Conservation (phyloP, 2,329 filamentous ascomycete genomes). For the Macroventuria anomochaeta region DNA sequence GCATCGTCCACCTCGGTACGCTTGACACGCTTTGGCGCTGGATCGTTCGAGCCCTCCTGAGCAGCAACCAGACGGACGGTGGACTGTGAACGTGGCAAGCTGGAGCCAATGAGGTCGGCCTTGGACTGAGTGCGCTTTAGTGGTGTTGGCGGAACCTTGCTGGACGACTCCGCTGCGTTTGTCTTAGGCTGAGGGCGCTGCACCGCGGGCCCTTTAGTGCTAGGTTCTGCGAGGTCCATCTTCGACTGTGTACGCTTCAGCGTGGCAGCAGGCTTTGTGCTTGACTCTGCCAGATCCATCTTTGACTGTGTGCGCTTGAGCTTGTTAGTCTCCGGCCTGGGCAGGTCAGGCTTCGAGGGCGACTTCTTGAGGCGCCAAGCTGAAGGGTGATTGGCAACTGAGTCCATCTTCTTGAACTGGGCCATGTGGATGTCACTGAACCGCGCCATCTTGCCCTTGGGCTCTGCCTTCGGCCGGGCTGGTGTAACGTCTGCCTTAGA, state of each 20-base stretch:
- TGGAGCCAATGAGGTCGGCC: constrained; percentile 64
- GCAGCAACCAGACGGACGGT: constrained; percentile 37
- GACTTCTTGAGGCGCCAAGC: constrained; percentile 67
- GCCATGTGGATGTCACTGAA: constrained; percentile 87
- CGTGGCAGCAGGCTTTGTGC: constrained; percentile 31
- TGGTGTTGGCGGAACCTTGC: constrained; percentile 47
- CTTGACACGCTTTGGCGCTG: constrained; percentile 72
- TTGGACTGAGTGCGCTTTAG: constrained; percentile 64
- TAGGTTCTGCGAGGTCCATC: constrained; percentile 68
- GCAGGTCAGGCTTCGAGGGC: constrained; percentile 56
- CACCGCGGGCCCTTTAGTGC: constrained; percentile 49
- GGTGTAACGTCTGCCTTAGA: constrained; percentile 50
- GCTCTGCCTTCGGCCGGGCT: constrained; percentile 76
- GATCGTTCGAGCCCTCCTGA: constrained; percentile 41
- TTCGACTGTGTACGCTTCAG: constrained; percentile 64
- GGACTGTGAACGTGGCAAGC: constrained; percentile 47
- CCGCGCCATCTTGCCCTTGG: constrained; percentile 77
- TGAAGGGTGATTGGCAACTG: constrained; percentile 85
- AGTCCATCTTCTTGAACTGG: constrained; percentile 97
- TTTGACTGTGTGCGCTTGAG: constrained; percentile 64
- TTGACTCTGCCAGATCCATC: constrained; percentile 69
- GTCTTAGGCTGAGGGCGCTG: constrained; percentile 65
- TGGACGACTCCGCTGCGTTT: constrained; percentile 65
- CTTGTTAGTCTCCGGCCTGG: constrained; percentile 46
- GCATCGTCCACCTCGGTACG: constrained; percentile 72